phyloP scores from a whole-genome alignment of 2,329 filamentous ascomycete genomes.

The Aureobasidium sp. region DNA sequence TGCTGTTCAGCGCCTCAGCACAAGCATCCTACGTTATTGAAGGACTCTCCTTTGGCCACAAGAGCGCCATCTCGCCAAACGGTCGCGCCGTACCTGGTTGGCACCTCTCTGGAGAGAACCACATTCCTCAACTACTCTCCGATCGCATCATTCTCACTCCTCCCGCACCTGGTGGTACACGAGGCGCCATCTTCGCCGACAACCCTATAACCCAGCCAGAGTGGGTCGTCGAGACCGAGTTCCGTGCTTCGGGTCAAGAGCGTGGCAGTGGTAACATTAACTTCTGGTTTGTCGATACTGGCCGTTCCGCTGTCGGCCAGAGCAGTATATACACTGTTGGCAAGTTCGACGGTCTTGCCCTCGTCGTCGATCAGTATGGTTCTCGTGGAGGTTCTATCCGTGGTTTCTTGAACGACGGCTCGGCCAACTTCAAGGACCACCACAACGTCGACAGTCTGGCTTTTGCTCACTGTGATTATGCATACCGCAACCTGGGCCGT shows the following conservation, averaged over 20 bases:
- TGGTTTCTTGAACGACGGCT: conserved; percentile 90
- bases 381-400: conserved; percentile 72
- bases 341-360: conserved; percentile 80
- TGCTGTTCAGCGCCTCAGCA: conserved; percentile 19
- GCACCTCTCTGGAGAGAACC: conserved; percentile 45
- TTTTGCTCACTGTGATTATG: conserved; percentile 86
- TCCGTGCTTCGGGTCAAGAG: conserved; percentile 79
- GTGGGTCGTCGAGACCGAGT: conserved; percentile 80
- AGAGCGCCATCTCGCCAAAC: conserved; percentile 56
- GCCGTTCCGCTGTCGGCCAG: conserved; percentile 53
- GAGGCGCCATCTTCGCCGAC: conserved; percentile 76
- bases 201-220: conserved; percentile 48
- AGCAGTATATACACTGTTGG: conserved; percentile 77
- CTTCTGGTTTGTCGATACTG: conserved; percentile 74
- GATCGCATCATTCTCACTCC: conserved; percentile 91
- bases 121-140: conserved; percentile 58
- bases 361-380: conserved; percentile 79
- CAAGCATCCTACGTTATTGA: conserved; percentile 23
- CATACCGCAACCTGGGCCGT: conserved; percentile 84
- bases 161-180: conserved; percentile 73
- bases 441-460: conserved; percentile 73
- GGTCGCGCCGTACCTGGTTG: conserved; percentile 48
- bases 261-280: conserved; percentile 82
- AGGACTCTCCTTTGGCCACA: conserved; percentile 65
- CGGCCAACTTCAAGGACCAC: conserved; percentile 67